Evolutionary conservation across 129 eudicot genomes (phyloP), one percentile per base, ranked within the genome.

Genomic region (Saposhnikovia divaricata): DNA sequence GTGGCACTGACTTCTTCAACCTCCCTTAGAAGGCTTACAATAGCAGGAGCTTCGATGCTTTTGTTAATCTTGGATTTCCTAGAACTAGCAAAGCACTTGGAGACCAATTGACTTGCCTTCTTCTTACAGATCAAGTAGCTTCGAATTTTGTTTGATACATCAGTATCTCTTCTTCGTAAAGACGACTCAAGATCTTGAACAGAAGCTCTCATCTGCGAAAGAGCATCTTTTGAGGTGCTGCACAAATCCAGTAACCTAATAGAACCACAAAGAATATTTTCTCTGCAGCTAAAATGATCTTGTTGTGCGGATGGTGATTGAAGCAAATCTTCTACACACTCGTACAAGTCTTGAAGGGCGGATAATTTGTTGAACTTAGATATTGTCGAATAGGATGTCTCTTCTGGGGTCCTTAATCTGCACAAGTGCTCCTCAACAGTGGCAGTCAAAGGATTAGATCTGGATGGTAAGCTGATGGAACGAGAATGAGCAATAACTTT

Each of bases 381-480:
- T 9, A 46, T 0, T 12, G 73, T 61, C 1, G 66, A 57, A 3
- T 53, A 27, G 14, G 84, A 69, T 9, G 79, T 16, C 12, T 14
- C 74, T 46, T 78, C 69, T 0, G 79, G 15, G 39, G 82, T 16
- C 45, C 76, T 53, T 72, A 78, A 5, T 23, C 79, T 83, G 42
- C 43, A 72, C 38, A 83, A 27, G 19, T 78, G 82, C 18, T 78
- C 85, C 47, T 83, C 79, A 11, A 84, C 45, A 65, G 23, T 31
- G 13, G 63, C 46, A 48, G 31, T 31, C 18, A 42, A 10, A 9
- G 87, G 87, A 65, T 80, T 75, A 43, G 81, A 66, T 76, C 55
- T 65, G 27, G 83, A 47, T 9, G 86, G 86, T 51, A 84, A 80
- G 57, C 86, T 84, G 37, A 72, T 42, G 19, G 51, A 72, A 72